These are phyloP conservation scores for Suillus luteus DNA, from an alignment of 768 basidiomycete genomes.

Conservation along the genomic window DNA sequence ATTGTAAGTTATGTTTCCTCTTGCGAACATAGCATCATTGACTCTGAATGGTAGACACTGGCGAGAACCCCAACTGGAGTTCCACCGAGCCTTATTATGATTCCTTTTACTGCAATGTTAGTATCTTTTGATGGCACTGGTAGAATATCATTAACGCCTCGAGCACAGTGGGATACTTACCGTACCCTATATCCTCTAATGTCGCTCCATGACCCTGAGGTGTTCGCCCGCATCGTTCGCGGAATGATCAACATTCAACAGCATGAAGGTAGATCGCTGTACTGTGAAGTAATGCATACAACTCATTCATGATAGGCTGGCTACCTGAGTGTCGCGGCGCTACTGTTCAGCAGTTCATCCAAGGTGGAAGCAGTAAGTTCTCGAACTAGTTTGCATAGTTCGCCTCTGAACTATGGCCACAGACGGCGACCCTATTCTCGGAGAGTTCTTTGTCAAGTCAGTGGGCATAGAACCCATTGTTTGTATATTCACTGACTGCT, in stretches of 20 bases:
- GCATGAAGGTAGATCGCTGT: conserved; percentile 51
- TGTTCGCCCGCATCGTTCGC: conserved; percentile 59
- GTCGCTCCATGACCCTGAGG: conserved; percentile 62
- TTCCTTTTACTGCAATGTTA: conserved; percentile 69
- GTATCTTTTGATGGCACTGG: conserved; percentile 16
- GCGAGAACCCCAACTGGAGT: conserved; percentile 65
- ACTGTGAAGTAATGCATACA: neutral
- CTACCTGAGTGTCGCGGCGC: conserved; percentile 66
- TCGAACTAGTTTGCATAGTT: neutral
- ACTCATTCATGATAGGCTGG: conserved; percentile 48
- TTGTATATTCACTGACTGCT: neutral
- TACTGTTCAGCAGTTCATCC: conserved; percentile 52
- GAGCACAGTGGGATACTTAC: conserved; percentile 62
- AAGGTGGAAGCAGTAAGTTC: conserved; percentile 62
- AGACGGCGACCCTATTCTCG: conserved; percentile 67
- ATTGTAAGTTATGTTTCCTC: conserved; percentile 45
- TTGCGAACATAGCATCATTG: neutral
- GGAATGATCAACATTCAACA: conserved; percentile 70
- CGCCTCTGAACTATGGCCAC: neutral
- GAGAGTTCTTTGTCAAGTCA: conserved; percentile 67
- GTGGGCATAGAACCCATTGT: conserved; percentile 12
- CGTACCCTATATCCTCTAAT: conserved; percentile 62
- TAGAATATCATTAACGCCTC: neutral
- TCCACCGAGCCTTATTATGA: conserved; percentile 69
- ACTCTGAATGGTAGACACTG: conserved; percentile 46